A percentile compares a stretch with the other conserved stretches of the same genome.
phyloP scores from a whole-genome alignment of 1,284 basidiomycete genomes.

The Puccinia hordei region DNA sequence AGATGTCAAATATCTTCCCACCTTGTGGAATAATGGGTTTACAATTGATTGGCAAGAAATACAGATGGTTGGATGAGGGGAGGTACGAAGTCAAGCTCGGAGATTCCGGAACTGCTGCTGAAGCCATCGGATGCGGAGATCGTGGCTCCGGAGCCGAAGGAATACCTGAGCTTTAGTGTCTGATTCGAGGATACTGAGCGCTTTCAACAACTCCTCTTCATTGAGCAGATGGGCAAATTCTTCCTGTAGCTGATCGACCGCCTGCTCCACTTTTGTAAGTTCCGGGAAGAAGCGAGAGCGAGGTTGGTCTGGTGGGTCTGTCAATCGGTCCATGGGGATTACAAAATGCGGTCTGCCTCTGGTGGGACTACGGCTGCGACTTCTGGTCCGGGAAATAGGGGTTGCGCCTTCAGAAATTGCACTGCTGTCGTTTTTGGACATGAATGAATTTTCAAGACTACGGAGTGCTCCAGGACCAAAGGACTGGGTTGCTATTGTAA shows the following conservation, averaged over 20 bases:
- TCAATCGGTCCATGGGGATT: background rate
- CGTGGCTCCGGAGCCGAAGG: constrained; percentile 24
- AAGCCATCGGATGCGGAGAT: constrained; percentile 23
- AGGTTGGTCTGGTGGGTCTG: background rate
- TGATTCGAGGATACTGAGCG: constrained; percentile 25
- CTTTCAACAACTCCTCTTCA: constrained; percentile 18
- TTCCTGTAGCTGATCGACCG: constrained; percentile 32
- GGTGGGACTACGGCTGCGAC: constrained; percentile 20
- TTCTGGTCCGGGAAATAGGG: constrained; percentile 13
- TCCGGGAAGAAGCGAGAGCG: constrained; percentile 11
- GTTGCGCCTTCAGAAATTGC: constrained; percentile 8
- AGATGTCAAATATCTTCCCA: background rate
- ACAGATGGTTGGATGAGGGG: background rate
- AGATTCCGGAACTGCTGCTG: constrained; percentile 28
- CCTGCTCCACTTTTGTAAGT: constrained; percentile 30
- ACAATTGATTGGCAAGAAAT: background rate
- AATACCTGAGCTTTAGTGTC: constrained; percentile 31
- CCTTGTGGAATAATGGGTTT: background rate
- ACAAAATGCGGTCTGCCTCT: constrained; percentile 9
- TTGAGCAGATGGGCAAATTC: constrained; percentile 26
- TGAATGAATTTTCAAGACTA: constrained; percentile 2
- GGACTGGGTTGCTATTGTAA: background rate
- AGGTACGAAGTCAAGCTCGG: background rate
- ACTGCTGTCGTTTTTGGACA: background rate
- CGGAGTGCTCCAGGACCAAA: constrained; percentile 1